Percentiles rank a stretch among this genome's conserved stretches.
These are phyloP conservation scores for Rhodotorula paludigena DNA, from an alignment of 768 basidiomycete genomes.

Conservation along the genomic window DNA sequence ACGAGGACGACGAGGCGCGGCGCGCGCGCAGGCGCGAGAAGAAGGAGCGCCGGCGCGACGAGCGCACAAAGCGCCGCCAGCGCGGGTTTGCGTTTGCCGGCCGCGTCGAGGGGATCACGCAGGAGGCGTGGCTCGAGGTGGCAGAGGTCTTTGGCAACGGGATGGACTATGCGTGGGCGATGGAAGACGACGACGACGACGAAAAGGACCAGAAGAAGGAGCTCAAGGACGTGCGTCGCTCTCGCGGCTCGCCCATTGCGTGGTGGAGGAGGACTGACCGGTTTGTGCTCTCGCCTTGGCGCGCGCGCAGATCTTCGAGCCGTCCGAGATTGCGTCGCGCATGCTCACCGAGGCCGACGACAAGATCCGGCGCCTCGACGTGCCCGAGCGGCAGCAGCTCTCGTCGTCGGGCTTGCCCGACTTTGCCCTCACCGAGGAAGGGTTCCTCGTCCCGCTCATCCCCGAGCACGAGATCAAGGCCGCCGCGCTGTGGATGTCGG, in stretches of 20 bases:
- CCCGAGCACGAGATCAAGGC: conserved; percentile 68
- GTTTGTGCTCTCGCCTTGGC: conserved; percentile 8
- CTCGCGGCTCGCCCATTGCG: not conserved
- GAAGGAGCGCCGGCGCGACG: conserved; percentile 48
- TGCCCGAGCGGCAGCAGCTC: conserved; percentile 73
- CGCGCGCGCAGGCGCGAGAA: conserved; percentile 63
- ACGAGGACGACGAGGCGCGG: conserved; percentile 64
- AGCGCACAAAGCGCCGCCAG: conserved; percentile 55
- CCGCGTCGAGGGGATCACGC: conserved; percentile 28
- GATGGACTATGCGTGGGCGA: conserved; percentile 90
- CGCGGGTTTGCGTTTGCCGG: conserved; percentile 28
- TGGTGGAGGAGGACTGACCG: not conserved
- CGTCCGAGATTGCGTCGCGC: conserved; percentile 84
- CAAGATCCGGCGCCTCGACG: conserved; percentile 78
- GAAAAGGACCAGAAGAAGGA: conserved; percentile 69
- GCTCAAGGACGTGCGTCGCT: conserved; percentile 68
- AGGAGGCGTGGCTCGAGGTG: conserved; percentile 80
- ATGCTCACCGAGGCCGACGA: conserved; percentile 91
- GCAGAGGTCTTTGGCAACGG: conserved; percentile 95
- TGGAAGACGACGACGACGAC: conserved; percentile 66
- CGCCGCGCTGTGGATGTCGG: conserved; percentile 83
- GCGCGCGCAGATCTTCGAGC: conserved; percentile 87
- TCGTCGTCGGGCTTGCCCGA: conserved; percentile 74
- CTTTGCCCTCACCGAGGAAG: conserved; percentile 50
- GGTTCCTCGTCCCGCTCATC: conserved; percentile 51